Evolutionary conservation across 2,329 filamentous ascomycete species (phyloP), one percentile per base, ranked within the genome.

Genomic region (Fusarium pseudonygamai): DNA sequence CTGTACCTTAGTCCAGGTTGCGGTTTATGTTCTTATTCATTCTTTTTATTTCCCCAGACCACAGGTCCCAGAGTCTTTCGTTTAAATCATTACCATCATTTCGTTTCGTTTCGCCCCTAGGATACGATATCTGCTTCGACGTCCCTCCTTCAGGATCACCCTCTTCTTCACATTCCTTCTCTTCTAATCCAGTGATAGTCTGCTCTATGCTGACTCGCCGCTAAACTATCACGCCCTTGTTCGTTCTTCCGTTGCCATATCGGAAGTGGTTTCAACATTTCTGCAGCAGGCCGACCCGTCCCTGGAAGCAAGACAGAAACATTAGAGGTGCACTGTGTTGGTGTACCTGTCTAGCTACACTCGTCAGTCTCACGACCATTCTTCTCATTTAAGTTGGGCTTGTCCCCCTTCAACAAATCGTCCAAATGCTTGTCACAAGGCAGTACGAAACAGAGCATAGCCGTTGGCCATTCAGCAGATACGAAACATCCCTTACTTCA

Each of bases 401-500:
- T 63, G 42, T 55, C 59, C 26, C 62, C 62, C 58, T 64, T 56
- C 59, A 34, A 52, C 43, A 55, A 32, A 49, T 64, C 66, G 72
- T 59, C 75, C 72, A 69, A 71, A 79, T 89, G 87, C 86, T 89
- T 79, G 86, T 87, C 83, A 85, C 87, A 78, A 86, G 87, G 82
- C 85, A 85, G 78, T 82, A 82, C 81, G 85, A 88, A 71, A 82
- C 85, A 78, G 86, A 89, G 79, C 84, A 86, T 80, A 88, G 82
- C 82, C 84, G 84, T 81, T 89, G 88, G 88, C 85, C 85, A 73
- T 84, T 84, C 74, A 85, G 81, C 84, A 89, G 87, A 82, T 85
- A 86, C 79, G 85, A 86, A 78, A 82, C 84, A 74, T 78, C 84
- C 73, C 82, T 83, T 77, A 86, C 85, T 75, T 77, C 83, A 62